These are phyloP conservation scores for Backusella luteola DNA, from an alignment of 192 early-diverging fungal species.

Conservation along the genomic window DNA sequence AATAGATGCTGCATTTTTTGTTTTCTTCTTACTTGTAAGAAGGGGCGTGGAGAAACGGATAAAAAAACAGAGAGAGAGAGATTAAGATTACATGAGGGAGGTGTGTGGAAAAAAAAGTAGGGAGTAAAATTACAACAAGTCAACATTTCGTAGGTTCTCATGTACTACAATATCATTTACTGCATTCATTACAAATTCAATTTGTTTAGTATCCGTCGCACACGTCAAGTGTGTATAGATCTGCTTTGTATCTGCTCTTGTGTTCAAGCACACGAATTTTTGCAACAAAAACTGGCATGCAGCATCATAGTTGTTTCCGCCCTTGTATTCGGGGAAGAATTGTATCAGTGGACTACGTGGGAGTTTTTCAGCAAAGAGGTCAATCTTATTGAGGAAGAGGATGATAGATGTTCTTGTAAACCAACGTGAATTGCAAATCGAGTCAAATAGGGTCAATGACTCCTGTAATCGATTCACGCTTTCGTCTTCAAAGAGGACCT, in stretches of 20 bases:
- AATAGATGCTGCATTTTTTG: background rate
- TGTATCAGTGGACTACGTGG: conserved; percentile 75
- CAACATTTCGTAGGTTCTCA: conserved; percentile 76
- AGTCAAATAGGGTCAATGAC: conserved; percentile 94
- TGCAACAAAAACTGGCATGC: conserved; percentile 80
- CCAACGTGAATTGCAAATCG: conserved; percentile 97
- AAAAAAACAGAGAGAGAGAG: background rate
- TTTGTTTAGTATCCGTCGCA: conserved; percentile 84
- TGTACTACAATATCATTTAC: conserved; percentile 90
- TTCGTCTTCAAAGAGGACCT: conserved; percentile 93
- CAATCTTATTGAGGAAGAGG: conserved; percentile 98
- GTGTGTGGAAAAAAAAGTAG: background rate
- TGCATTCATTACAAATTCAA: conserved; percentile 89
- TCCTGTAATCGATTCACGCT: conserved; percentile 96
- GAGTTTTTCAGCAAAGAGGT: conserved; percentile 92
- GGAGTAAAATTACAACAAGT: conserved; percentile 60
- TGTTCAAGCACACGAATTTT: conserved; percentile 78
- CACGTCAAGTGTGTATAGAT: conserved; percentile 89
- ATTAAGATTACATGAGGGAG: background rate
- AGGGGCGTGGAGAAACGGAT: background rate
- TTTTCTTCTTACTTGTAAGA: background rate
- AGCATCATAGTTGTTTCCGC: conserved; percentile 69
- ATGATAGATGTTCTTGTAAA: conserved; percentile 98
- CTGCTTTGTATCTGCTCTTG: conserved; percentile 73
- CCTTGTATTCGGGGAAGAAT: conserved; percentile 89